Percentiles rank a stretch among this genome's conserved stretches.
Conservation (phyloP, 257 asterid species). For the Verbascum thapsus region DNA sequence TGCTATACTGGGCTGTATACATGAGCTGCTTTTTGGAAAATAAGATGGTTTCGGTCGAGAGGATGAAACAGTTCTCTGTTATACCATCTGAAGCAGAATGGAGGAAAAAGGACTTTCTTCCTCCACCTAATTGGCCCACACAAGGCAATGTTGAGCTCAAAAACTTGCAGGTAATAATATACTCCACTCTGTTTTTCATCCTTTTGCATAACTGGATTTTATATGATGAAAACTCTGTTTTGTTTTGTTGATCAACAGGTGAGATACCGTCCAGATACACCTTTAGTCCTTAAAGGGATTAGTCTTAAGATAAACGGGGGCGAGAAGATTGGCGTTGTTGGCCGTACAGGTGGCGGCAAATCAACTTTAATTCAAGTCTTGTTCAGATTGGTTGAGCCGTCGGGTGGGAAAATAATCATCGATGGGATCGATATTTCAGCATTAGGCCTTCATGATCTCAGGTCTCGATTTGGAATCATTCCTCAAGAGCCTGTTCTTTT, state of each 20-base stretch:
- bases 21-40: constrained; percentile 85
- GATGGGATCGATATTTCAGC: constrained; percentile 71
- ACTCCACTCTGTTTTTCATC: neutral
- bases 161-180: constrained; percentile 61
- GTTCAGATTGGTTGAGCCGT: constrained; percentile 96
- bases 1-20: constrained; percentile 66
- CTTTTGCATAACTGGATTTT: constrained; percentile 1
- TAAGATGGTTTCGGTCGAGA: constrained; percentile 95
- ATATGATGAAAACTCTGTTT: constrained; percentile 9
- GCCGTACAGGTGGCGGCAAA: constrained; percentile 98
- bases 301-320: constrained; percentile 78
- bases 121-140: constrained; percentile 81
- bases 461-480: constrained; percentile 95
- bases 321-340: constrained; percentile 93
- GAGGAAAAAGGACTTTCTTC: constrained; percentile 58
- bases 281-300: constrained; percentile 81
- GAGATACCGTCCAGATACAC: constrained; percentile 84
- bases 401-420: constrained; percentile 69
- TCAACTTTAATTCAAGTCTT: constrained; percentile 91
- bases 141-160: constrained; percentile 68
- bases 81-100: constrained; percentile 91
- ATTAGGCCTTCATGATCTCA: constrained; percentile 90
- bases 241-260: constrained; percentile 53
- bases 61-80: constrained; percentile 81
- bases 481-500: constrained; percentile 99